phyloP scores from a whole-genome alignment of 306 rosid species.

The Senna siamea region DNA sequence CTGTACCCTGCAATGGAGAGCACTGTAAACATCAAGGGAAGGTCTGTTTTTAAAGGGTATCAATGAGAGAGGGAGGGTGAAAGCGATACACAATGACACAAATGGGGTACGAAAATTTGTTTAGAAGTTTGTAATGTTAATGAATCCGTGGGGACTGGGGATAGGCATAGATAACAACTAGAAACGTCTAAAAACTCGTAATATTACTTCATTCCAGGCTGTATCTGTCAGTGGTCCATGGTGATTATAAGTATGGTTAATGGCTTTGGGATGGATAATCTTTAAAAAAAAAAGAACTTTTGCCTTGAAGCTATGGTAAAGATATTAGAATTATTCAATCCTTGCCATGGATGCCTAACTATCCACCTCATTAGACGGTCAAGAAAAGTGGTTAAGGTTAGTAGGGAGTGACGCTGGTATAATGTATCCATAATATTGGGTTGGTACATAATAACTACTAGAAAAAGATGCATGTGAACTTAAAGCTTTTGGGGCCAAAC shows the following conservation, averaged over 20 bases:
- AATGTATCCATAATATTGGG: conserved; percentile 2
- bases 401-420: conserved; percentile 14
- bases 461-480: conserved; percentile 40
- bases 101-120: background rate
- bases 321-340: background rate
- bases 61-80: conserved; percentile 37
- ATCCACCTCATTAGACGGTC: background rate
- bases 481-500: conserved; percentile 41
- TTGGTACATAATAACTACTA: conserved; percentile 49
- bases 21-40: conserved; percentile 37
- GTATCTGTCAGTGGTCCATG: too few relatives aligned
- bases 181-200: background rate
- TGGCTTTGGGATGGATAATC: too few relatives aligned
- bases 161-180: too few relatives aligned
- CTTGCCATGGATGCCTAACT: background rate
- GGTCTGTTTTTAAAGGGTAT: conserved; percentile 31
- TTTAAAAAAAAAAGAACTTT: too few relatives aligned
- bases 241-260: too few relatives aligned
- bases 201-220: too few relatives aligned
- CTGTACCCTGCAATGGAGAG: conserved; percentile 29
- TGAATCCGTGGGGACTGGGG: too few relatives aligned
- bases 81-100: conserved; percentile 37
- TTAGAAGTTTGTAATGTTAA: too few relatives aligned
- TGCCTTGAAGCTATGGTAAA: background rate
- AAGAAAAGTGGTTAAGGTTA: conserved; percentile 30